Evolutionary conservation across 495 filamentous ascomycete genomes (phyloP).

Genomic region (Darksidea phi): DNA sequence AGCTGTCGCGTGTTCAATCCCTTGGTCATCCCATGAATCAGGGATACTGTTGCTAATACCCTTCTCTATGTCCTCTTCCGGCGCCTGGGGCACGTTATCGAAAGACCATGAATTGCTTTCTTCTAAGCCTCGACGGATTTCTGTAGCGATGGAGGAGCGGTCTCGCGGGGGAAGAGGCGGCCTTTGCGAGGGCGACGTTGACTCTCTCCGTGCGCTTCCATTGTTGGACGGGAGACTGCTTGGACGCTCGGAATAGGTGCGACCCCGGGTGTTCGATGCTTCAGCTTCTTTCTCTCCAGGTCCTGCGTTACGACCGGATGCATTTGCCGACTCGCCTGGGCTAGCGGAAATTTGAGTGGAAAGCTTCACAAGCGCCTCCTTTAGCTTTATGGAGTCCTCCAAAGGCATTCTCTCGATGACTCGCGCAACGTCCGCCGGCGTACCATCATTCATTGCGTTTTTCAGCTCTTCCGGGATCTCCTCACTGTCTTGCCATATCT

Average conservation of each 20-base stretch:
- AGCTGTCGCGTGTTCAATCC: neutral
- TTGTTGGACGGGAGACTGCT: constrained; percentile 1
- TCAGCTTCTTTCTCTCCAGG: neutral
- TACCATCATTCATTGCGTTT: constrained; percentile 19
- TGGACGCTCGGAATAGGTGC: neutral
- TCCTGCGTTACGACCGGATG: neutral
- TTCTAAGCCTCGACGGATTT: constrained; percentile 40
- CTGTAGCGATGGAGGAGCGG: constrained; percentile 39
- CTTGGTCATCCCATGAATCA: constrained; percentile 20
- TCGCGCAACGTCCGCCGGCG: constrained; percentile 17
- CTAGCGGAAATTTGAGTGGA: constrained; percentile 6
- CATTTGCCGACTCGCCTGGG: neutral
- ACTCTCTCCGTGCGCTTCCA: neutral
- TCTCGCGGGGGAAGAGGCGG: constrained; percentile 41
- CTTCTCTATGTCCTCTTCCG: constrained; percentile 1
- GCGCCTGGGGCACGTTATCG: constrained; percentile 3
- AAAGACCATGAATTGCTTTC: constrained; percentile 35
- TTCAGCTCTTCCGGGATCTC: constrained; percentile 26
- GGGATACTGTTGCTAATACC: neutral
- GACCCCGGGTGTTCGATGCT: neutral
- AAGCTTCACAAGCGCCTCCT: constrained; percentile 10
- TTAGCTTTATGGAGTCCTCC: constrained; percentile 20
- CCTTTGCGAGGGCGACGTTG: constrained; percentile 12
- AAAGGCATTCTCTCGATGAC: constrained; percentile 24
- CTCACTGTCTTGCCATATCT: constrained; percentile 12